These are phyloP conservation scores for Leptographium lundbergii DNA, from an alignment of 2,329 filamentous ascomycete species.

Conservation along the genomic window DNA sequence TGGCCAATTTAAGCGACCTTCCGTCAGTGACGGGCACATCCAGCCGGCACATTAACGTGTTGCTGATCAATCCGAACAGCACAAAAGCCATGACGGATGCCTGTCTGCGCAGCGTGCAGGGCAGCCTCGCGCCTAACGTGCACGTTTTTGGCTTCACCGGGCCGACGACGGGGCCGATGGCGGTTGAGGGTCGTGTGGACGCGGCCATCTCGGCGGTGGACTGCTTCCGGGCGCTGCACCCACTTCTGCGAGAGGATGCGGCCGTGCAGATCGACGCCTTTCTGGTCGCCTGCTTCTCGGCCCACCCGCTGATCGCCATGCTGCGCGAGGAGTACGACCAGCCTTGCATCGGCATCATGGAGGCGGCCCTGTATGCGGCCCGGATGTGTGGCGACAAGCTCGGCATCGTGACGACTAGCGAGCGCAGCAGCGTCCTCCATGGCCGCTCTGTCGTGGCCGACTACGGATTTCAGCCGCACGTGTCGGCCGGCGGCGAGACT, in stretches of 20 bases:
- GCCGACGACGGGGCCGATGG: conserved; percentile 32
- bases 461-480: conserved; percentile 27
- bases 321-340: conserved; percentile 30
- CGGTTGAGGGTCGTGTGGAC: conserved; percentile 37
- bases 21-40: neutral
- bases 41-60: conserved; percentile 24
- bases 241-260: conserved; percentile 19
- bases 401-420: conserved; percentile 29
- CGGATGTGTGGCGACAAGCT: conserved; percentile 33
- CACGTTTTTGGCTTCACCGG: conserved; percentile 36
- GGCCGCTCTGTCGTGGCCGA: conserved; percentile 16
- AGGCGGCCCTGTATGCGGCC: conserved; percentile 32
- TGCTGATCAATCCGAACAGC: conserved; percentile 53
- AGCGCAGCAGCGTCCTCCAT: conserved; percentile 5
- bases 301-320: conserved; percentile 32
- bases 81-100: conserved; percentile 43
- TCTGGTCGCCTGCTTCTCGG: conserved; percentile 34
- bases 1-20: neutral
- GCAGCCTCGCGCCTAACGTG: conserved; percentile 32
- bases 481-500: conserved; percentile 26
- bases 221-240: conserved; percentile 29
- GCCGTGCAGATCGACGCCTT: conserved; percentile 28
- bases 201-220: conserved; percentile 36
- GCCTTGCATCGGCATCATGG: conserved; percentile 37
- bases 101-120: conserved; percentile 28